Base-by-base conservation (phyloP, 345 rosid genomes). In the Gossypium sturtianum region DNA sequence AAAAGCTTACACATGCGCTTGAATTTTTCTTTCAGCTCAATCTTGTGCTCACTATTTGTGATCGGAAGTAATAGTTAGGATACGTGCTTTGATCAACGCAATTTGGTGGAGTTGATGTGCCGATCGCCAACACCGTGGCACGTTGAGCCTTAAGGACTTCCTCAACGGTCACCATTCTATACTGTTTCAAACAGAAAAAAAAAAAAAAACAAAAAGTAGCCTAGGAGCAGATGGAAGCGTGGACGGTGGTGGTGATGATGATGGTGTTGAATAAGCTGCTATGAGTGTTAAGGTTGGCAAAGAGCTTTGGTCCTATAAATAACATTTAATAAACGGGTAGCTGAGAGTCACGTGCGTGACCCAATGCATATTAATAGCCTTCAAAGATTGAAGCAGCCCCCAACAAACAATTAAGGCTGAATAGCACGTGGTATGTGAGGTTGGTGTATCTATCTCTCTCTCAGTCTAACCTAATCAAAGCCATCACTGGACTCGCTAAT, bases 21-120 rank as follows among this genome's bases (percentile, higher is more conserved):
- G 80, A 88, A 88, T 69, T 88, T 88, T 27, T 83, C 74, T 72
- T 86, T 86, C 19, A 88, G 86, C 17, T 85, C 83, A 0, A 83
- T 78, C 77, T 61, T 80, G 72, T 88, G 89, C 45, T 83, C 86
- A 51, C 82, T 85, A 2, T 86, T 88, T 23, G 90, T 88, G 77
- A 86, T 23, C 89, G 83, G 41, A 88, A 88, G 38, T 29, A 29
- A 29, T 29, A 29, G 38, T 29, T 6, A 29, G 38, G 38, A 4
- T 29, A 29, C 6, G 38, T 29, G 38, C 38, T 29, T 29, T 29
- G 38, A 29, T 29, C 6, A 29, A 29, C 38, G 38, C 6, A 29
- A 29, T 29, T 29, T 29, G 38, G 38, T 29, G 38, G 38, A 29
- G 38, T 29, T 29, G 38, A 29, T 0, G 87, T 88, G 12, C 89